phyloP scores from a whole-genome alignment of 805 yeast genomes.

The Lipomyces kockii region DNA sequence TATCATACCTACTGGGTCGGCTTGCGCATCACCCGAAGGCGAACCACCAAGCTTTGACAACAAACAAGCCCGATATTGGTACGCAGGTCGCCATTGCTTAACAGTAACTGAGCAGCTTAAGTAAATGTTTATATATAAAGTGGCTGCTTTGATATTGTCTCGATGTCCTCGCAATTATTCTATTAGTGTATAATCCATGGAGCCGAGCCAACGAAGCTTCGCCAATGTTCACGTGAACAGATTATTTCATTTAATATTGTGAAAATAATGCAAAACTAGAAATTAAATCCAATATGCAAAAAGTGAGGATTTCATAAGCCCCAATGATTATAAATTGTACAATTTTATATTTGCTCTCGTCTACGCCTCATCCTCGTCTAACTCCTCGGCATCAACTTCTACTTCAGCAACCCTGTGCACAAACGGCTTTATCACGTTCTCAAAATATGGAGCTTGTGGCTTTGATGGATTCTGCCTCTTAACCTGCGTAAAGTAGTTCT shows the following conservation, averaged over 20 bases:
- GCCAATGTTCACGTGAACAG: too few relatives aligned
- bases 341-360: background rate
- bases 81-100: background rate
- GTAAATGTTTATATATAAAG: background rate
- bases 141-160: background rate
- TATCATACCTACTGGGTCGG: background rate
- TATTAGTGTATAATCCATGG: too few relatives aligned
- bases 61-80: background rate
- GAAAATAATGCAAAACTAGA: background rate
- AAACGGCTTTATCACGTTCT: conserved; percentile 45
- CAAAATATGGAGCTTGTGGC: conserved; percentile 66
- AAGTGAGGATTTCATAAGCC: background rate
- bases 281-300: background rate
- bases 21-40: background rate
- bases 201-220: too few relatives aligned
- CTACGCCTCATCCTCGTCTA: conserved; percentile 30
- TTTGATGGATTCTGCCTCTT: conserved; percentile 55
- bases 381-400: conserved; percentile 32
- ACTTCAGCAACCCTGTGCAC: conserved; percentile 42
- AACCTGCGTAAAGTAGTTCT: conserved; percentile 68
- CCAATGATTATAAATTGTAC: background rate
- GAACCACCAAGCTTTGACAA: background rate
- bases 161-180: background rate
- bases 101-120: background rate
- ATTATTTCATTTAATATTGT: background rate